Conservation (phyloP, 148 eudicot genomes). For the Chenopodium quinoa region DNA sequence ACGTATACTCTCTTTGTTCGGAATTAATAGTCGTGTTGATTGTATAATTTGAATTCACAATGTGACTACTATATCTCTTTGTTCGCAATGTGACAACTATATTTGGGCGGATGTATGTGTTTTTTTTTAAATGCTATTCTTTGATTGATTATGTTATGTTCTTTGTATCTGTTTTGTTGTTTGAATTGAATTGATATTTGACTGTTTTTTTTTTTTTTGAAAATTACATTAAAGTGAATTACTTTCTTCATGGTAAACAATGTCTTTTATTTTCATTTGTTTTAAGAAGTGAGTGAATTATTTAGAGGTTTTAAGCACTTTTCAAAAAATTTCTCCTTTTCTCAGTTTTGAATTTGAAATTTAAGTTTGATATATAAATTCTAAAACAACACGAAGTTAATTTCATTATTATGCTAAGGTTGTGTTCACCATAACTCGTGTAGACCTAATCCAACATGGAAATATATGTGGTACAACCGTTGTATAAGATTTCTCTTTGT, state of each 20-base stretch:
- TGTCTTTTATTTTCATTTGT: neutral
- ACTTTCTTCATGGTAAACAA: neutral
- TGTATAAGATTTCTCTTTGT: no score
- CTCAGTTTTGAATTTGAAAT: conserved; percentile 22
- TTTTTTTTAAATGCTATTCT: no score
- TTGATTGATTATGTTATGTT: neutral
- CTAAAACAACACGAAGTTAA: neutral
- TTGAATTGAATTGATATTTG: neutral
- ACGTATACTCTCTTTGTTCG: neutral
- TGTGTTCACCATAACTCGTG: neutral
- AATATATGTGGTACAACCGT: no score
- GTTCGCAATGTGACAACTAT: neutral
- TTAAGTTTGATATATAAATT: neutral
- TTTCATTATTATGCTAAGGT: neutral
- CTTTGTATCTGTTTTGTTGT: neutral
- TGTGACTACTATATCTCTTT: neutral
- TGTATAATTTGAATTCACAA: neutral
- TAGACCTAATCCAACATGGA: neutral
- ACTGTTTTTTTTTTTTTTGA: neutral
- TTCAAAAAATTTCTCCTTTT: neutral
- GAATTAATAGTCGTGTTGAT: neutral
- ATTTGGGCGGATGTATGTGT: no score
- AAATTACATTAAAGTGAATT: neutral
- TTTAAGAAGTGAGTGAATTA: neutral
- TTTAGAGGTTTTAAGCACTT: conserved; percentile 19